Evolutionary conservation across 106 monocot species (phyloP).

Genomic region (Phalaenopsis equestris): DNA sequence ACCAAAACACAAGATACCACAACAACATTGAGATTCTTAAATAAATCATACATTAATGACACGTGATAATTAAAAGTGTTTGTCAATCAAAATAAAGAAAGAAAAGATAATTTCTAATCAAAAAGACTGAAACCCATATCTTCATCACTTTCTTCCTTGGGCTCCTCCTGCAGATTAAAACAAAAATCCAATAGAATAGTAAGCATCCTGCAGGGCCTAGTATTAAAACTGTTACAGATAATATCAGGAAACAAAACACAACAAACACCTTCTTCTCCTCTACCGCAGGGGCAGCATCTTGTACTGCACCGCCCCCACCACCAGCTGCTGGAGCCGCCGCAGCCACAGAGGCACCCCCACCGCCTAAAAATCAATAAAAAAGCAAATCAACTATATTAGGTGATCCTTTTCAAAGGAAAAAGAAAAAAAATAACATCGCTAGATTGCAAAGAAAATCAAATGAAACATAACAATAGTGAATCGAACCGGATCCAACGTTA

Average conservation of each 20-base stretch:
- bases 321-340: conserved; percentile 12
- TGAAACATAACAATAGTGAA: not conserved
- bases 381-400: not conserved
- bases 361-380: not conserved
- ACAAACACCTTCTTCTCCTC: conserved; percentile 23
- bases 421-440: not conserved
- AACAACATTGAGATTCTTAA: not conserved
- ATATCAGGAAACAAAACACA: not conserved
- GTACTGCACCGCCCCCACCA: not conserved
- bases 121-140: conserved; percentile 23
- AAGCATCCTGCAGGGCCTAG: not conserved
- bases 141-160: conserved; percentile 20
- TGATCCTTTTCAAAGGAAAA: not conserved
- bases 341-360: conserved; percentile 14
- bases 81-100: not conserved
- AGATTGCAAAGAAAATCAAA: not conserved
- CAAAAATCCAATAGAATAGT: not conserved
- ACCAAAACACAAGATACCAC: not conserved
- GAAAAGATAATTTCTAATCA: conserved; percentile 8
- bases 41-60: not conserved
- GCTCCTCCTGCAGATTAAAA: conserved; percentile 7
- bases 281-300: conserved; percentile 12
- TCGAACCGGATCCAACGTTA: conserved; percentile 42
- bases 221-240: not conserved
- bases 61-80: not conserved